Evolutionary conservation across 2,329 filamentous ascomycete genomes (phyloP).

Genomic region (Hypoxylon sp.): DNA sequence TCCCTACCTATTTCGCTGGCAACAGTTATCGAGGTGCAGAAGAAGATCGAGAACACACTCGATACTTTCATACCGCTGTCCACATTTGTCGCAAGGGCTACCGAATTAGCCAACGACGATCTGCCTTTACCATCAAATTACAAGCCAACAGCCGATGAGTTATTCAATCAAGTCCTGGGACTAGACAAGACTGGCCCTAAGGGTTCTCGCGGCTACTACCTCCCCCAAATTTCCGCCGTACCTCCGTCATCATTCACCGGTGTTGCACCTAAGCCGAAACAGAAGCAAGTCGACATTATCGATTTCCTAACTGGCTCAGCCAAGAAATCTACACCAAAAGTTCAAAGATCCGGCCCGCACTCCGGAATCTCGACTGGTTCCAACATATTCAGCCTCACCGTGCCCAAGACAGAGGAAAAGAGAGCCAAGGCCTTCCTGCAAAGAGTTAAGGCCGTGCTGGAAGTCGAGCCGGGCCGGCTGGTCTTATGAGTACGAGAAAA

Average conservation of each 20-base stretch:
- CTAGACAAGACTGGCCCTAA: slow-evolving; percentile 67
- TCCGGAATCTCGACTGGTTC: slow-evolving; percentile 68
- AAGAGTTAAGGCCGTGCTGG: slow-evolving; percentile 86
- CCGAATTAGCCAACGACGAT: slow-evolving; percentile 88
- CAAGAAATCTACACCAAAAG: slow-evolving; percentile 49
- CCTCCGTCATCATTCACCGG: slow-evolving; percentile 60
- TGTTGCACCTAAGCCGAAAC: slow-evolving; percentile 56
- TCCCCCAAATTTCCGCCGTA: slow-evolving; percentile 78
- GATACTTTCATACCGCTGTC: slow-evolving; percentile 87
- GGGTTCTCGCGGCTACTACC: slow-evolving; percentile 73
- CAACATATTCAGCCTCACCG: slow-evolving; percentile 86
- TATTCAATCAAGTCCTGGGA: slow-evolving; percentile 92
- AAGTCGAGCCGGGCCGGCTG: slow-evolving; percentile 82
- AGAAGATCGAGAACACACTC: slow-evolving; percentile 81
- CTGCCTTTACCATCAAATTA: slow-evolving; percentile 77
- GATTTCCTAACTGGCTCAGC: slow-evolving; percentile 76
- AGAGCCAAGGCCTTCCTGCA: slow-evolving; percentile 86
- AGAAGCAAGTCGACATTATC: slow-evolving; percentile 78
- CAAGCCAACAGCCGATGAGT: slow-evolving; percentile 80
- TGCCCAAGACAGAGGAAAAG: slow-evolving; percentile 84
- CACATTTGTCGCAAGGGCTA: slow-evolving; percentile 87
- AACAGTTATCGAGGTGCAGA: slow-evolving; percentile 84
- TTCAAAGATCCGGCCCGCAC: slow-evolving; percentile 56
- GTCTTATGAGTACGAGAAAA: slow-evolving; percentile 65
- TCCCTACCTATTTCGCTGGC: slow-evolving; percentile 83